Conservation (phyloP, 257 asterid genomes). For the Echites panduratus region DNA sequence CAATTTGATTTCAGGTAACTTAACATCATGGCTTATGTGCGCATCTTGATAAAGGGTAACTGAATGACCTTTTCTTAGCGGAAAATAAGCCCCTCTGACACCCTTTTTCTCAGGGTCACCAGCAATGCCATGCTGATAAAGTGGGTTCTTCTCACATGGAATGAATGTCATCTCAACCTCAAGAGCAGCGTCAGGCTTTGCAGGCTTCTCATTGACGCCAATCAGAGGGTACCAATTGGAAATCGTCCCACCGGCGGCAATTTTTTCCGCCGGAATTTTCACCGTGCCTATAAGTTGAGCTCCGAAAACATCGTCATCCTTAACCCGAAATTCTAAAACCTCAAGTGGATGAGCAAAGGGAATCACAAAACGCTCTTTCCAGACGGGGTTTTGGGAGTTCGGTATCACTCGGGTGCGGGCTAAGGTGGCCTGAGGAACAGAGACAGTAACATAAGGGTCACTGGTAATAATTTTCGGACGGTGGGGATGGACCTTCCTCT, state of each 20-base stretch:
- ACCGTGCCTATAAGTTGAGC: slow-evolving; percentile 64
- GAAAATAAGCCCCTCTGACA: slow-evolving; percentile 60
- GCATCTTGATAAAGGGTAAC: slow-evolving; percentile 90
- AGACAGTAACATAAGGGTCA: slow-evolving; percentile 78
- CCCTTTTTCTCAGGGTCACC: slow-evolving; percentile 56
- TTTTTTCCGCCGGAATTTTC: slow-evolving; percentile 36
- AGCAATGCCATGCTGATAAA: slow-evolving; percentile 64
- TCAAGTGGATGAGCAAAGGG: slow-evolving; percentile 59
- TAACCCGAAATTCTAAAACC: slow-evolving; percentile 52
- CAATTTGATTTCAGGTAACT: slow-evolving; percentile 46
- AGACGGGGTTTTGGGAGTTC: slow-evolving; percentile 66
- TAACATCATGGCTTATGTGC: slow-evolving; percentile 35
- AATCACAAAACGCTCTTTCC: slow-evolving; percentile 59
- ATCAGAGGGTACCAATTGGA: slow-evolving; percentile 45
- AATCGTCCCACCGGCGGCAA: slow-evolving; percentile 45
- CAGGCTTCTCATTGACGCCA: slow-evolving; percentile 42
- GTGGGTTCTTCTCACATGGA: slow-evolving; percentile 46
- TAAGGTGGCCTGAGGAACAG: slow-evolving; percentile 65
- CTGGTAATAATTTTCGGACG: slow-evolving; percentile 65
- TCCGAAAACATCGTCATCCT: slow-evolving; percentile 77
- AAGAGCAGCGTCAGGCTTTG: slow-evolving; percentile 50
- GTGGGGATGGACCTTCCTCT: slow-evolving; percentile 49
- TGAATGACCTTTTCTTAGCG: slow-evolving; percentile 63
- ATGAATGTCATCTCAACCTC: slow-evolving; percentile 44
- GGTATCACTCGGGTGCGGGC: slow-evolving; percentile 79